Base-by-base conservation (phyloP, 495 filamentous ascomycete species). In the Pseudomonodictys pantanalensis region DNA sequence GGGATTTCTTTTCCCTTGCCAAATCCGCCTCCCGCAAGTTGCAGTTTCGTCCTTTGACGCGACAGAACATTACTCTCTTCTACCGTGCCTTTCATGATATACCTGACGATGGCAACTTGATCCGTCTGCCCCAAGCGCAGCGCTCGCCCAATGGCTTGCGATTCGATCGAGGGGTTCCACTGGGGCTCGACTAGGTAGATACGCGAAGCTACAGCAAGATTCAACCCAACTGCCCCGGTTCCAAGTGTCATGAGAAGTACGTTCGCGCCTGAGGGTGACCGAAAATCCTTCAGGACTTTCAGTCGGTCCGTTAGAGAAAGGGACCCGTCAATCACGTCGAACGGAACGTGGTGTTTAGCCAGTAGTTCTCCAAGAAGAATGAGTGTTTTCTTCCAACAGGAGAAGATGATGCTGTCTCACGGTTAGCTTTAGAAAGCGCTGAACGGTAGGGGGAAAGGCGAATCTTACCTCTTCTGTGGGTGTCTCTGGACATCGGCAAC, bases 331-430 rank as follows among this genome's bases (percentile, higher is more conserved):
- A 57, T 39, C 17, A 3, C 2, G 23, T 3, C 9, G 23, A 22
- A 48, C 6, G 9, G 43, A 15, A 39, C 39, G 15, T 20, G 18
- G n/a, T 24, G 2, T 3, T 33, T 24, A 3, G 10, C 35, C 4
- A 49, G 18, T 2, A 48, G 1, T 10, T 47, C n/a, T 1, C 17
- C 28, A 2, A 49, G 10, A 3, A 39, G 9, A 17, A 48, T 22
- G 3, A 57, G 38, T 6, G 42, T 48, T 23, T 33, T 33, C 29
- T 35, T 57, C 54, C 54, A 57, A 15, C 3, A 57, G 6, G 54
- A 48, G 30, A 57, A 57, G 4, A 57, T 23, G 26, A 57, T 17
- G 24, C 54, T 57, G n/a, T n/a, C n/a, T n/a, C n/a, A 54, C 23
- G 3, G 30, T 38, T 33, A 15, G n/a, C n/a, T 15, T 35, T 18